Base-by-base conservation (phyloP, 2,329 filamentous ascomycete genomes). In the Talaromyces funiculosus region DNA sequence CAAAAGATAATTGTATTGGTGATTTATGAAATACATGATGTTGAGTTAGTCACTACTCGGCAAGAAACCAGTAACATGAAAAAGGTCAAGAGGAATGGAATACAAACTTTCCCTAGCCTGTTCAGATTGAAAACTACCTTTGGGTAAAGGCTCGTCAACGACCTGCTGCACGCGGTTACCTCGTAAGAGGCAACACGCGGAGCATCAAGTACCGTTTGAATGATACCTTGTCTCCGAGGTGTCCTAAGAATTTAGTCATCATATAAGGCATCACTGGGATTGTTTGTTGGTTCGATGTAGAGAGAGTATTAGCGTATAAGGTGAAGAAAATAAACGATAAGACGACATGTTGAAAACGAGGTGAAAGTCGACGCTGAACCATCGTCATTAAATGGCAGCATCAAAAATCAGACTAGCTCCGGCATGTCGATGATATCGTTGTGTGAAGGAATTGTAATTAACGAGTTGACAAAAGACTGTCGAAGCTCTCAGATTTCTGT, bases 401-500 rank as follows among this genome's bases (percentile, higher is more conserved):
- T 3, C 38, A 33, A 56, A 24, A 16, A n/a, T 35, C 53, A 53
- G n/a, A 37, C 7, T 20, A 20, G 20, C 18, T 14, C 35, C 35
- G n/a, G 43, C 29, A 33, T 24, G 26, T 47, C 26, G 26, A 24
- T 33, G 12, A 24, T 24, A 18, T 40, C 29, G 18, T 53, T 10
- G 43, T 29, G 9, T 20, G 24, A 26, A 18, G 9, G 3, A n/a
- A 6, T 9, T 12, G 31, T 53, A 60, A n/a, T 38, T 18, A 40
- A 51, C 20, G 58, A 31, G 53, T 9, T 45, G 37, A 55, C 49
- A 49, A 33, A 42, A 31, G 56, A 61, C 55, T 58, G 60, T 54
- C 37, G 49, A 58, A 47, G 74, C 77, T 72, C 76, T 78, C 67
- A 73, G 77, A 79, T 79, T 69, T 79, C 77, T 78, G 77, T 79